A percentile compares a stretch with the other conserved stretches of the same genome.
phyloP scores from a whole-genome alignment of 192 early-diverging fungal species.

The Allomyces javanicus region DNA sequence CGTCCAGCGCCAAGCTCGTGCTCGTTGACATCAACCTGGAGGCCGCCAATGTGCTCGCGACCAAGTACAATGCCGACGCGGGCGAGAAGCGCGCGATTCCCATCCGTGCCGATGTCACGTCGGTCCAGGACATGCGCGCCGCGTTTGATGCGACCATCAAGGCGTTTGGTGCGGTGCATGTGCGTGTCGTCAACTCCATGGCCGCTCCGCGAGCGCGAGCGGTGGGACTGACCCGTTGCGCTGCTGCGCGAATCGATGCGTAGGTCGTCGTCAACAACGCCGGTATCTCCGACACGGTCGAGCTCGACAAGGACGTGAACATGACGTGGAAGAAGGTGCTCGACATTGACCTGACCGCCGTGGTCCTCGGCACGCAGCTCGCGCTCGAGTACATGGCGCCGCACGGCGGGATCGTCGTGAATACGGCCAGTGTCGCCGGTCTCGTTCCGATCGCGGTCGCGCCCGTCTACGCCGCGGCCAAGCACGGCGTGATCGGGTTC shows the following conservation, averaged over 20 bases:
- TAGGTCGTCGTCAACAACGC: conserved; percentile 42
- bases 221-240: too few species aligned
- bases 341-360: conserved; percentile 55
- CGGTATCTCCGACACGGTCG: conserved; percentile 22
- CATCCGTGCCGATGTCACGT: conserved; percentile 29
- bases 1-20: conserved; percentile 33
- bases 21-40: conserved; percentile 34
- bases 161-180: conserved; percentile 33
- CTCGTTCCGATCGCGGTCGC: conserved; percentile 28
- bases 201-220: not conserved
- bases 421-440: conserved; percentile 55
- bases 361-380: conserved; percentile 51
- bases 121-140: conserved; percentile 9
- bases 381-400: conserved; percentile 37
- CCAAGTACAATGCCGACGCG: conserved; percentile 12
- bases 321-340: conserved; percentile 31
- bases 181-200: not conserved
- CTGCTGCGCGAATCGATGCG: not conserved
- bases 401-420: conserved; percentile 42
- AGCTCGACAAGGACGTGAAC: conserved; percentile 20
- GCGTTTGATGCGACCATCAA: conserved; percentile 18
- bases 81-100: conserved; percentile 16
- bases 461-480: conserved; percentile 56
- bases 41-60: conserved; percentile 10
- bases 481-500: conserved; percentile 50